phyloP scores from a whole-genome alignment of 2,329 filamentous ascomycete genomes.

The Epichloe sylvatica region DNA sequence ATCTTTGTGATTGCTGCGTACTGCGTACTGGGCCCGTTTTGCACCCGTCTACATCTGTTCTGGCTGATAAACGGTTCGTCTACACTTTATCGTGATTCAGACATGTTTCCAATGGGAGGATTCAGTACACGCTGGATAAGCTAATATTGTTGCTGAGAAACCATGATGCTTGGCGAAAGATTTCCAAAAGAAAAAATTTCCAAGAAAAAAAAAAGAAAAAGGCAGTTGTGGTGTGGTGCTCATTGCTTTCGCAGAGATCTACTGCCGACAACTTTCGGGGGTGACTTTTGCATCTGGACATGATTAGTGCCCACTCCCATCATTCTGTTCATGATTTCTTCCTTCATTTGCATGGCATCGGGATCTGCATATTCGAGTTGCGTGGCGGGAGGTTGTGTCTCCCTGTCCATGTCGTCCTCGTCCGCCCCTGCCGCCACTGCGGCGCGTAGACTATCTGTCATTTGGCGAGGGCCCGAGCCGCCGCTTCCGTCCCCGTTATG shows the following conservation, averaged over 20 bases:
- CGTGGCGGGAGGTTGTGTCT: conserved; percentile 28
- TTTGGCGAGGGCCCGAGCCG: conserved; percentile 10
- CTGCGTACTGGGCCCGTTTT: no score
- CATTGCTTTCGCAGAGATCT: conserved; percentile 3
- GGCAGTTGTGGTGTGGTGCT: not conserved
- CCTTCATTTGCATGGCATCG: conserved; percentile 30
- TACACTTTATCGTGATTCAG: no score
- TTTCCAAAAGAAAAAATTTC: not conserved
- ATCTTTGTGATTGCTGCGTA: no score
- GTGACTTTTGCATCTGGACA: not conserved
- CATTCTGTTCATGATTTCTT: conserved; percentile 32
- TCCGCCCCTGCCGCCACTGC: conserved; percentile 4
- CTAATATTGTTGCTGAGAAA: no score
- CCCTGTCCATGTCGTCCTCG: conserved; percentile 12
- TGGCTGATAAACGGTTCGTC: no score
- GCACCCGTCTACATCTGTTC: no score
- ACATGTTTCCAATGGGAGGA: no score
- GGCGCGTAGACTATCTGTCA: conserved; percentile 4
- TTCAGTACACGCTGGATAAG: no score
- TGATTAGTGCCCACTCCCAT: conserved; percentile 11
- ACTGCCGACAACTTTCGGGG: not conserved
- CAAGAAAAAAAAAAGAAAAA: no score
- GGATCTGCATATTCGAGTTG: conserved; percentile 42
- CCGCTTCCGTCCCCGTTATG: conserved; percentile 12
- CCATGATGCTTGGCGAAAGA: no score